These are phyloP conservation scores for Stipa capillata DNA, from an alignment of 176 grass and related monocot species.

Conservation along the genomic window DNA sequence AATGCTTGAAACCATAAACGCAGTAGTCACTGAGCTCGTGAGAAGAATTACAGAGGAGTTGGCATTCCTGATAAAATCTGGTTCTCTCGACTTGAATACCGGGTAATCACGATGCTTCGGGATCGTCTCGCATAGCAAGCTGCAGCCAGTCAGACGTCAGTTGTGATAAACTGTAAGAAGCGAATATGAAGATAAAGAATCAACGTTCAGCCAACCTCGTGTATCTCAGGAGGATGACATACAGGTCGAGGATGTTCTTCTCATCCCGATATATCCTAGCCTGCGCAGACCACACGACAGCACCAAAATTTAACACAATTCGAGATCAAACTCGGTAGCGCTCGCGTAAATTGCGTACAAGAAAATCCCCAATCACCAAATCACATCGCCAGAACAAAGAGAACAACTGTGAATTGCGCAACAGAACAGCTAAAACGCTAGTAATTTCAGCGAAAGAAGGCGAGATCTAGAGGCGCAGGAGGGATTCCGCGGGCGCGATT, in stretches of 20 bases:
- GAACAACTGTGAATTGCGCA: background rate
- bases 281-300: slow-evolving; percentile 33
- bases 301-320: slow-evolving; percentile 18
- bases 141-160: slow-evolving; percentile 28
- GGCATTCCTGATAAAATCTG: slow-evolving; percentile 44
- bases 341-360: background rate
- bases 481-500: background rate
- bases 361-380: slow-evolving; percentile 23
- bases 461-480: slow-evolving; percentile 6
- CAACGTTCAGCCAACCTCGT: slow-evolving; percentile 52
- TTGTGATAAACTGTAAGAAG: background rate
- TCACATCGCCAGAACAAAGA: background rate
- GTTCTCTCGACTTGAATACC: slow-evolving; percentile 45
- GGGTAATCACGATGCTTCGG: slow-evolving; percentile 76
- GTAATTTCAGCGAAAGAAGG: background rate
- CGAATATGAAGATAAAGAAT: slow-evolving; percentile 1
- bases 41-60: slow-evolving; percentile 30
- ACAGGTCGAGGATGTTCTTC: slow-evolving; percentile 86
- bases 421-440: background rate
- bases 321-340: background rate
- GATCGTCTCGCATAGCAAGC: slow-evolving; percentile 94
- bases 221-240: slow-evolving; percentile 90
- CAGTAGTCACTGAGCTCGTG: background rate
- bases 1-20: background rate
- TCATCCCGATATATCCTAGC: slow-evolving; percentile 93